Evolutionary conservation across 768 basidiomycete genomes (phyloP).

Genomic region (Calocera cornea): DNA sequence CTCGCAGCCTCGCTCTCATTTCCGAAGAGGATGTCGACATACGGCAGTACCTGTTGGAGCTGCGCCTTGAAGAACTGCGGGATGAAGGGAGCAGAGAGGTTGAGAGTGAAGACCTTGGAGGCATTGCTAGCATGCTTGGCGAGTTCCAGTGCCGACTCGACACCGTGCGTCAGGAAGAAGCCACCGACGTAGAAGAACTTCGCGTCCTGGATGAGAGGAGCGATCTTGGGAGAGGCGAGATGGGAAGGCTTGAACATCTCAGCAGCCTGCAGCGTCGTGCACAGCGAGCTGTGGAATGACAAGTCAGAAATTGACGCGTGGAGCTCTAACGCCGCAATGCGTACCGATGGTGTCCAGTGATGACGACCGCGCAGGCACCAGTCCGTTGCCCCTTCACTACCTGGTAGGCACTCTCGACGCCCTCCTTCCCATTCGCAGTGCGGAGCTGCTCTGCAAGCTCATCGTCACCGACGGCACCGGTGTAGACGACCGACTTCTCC

Average conservation of each 20-base stretch:
- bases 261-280: constrained; percentile 79
- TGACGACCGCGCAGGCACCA: constrained; percentile 90
- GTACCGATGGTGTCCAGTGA: constrained; percentile 85
- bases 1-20: constrained; percentile 90
- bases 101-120: constrained; percentile 78
- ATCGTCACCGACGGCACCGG: constrained; percentile 89
- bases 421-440: constrained; percentile 82
- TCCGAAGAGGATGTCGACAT: constrained; percentile 84
- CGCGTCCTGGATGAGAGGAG: constrained; percentile 63
- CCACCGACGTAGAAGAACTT: constrained; percentile 90
- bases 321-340: constrained; percentile 14
- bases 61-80: constrained; percentile 80
- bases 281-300: constrained; percentile 52
- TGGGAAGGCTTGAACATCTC: constrained; percentile 79
- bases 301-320: neutral
- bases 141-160: constrained; percentile 53
- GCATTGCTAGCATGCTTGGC: constrained; percentile 61
- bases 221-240: constrained; percentile 59
- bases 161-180: constrained; percentile 92
- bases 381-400: constrained; percentile 80
- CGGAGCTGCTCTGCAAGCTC: constrained; percentile 80
- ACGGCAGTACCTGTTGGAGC: constrained; percentile 65
- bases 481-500: constrained; percentile 74
- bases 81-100: constrained; percentile 97
- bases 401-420: constrained; percentile 74